Percentiles rank a stretch among this genome's conserved stretches.
phyloP scores from a whole-genome alignment of 2,329 filamentous ascomycete genomes.

The Xylariaceae sp. region DNA sequence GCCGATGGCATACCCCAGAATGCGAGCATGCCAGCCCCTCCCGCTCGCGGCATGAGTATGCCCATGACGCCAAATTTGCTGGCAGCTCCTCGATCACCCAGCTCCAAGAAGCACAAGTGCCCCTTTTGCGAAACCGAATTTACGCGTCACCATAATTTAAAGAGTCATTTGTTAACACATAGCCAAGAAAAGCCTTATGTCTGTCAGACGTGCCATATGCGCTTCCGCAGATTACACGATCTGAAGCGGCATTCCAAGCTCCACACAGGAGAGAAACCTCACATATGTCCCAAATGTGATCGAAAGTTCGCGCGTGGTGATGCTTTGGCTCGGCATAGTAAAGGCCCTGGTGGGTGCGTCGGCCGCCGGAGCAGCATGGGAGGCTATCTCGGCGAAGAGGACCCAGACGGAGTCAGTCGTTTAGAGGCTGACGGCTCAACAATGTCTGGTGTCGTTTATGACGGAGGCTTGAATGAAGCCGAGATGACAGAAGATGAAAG shows the following conservation, averaged over 20 bases:
- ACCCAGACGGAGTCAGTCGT: constrained; percentile 51
- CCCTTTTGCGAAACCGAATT: constrained; percentile 96
- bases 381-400: constrained; percentile 73
- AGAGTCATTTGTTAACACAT: constrained; percentile 93
- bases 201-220: constrained; percentile 86
- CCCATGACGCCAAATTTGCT: constrained; percentile 47
- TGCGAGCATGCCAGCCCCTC: constrained; percentile 39
- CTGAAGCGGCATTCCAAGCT: constrained; percentile 94
- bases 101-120: constrained; percentile 86
- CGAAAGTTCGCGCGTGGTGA: constrained; percentile 93
- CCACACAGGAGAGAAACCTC: constrained; percentile 91
- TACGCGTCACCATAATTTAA: constrained; percentile 93
- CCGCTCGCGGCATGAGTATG: constrained; percentile 50
- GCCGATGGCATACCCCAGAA: constrained; percentile 45
- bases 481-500: constrained; percentile 55
- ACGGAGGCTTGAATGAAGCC: constrained; percentile 49
- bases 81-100: constrained; percentile 59
- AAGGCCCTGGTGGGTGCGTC: constrained; percentile 91
- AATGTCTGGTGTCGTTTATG: constrained; percentile 54
- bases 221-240: constrained; percentile 89
- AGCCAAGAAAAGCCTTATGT: constrained; percentile 98
- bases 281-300: constrained; percentile 91
- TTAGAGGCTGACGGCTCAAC: constrained; percentile 48
- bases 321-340: constrained; percentile 88
- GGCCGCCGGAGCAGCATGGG: constrained; percentile 82